A percentile compares a stretch with the other conserved stretches of the same genome.
phyloP scores from a whole-genome alignment of 2,329 filamentous ascomycete genomes.

The Cladophialophora carrionii region DNA sequence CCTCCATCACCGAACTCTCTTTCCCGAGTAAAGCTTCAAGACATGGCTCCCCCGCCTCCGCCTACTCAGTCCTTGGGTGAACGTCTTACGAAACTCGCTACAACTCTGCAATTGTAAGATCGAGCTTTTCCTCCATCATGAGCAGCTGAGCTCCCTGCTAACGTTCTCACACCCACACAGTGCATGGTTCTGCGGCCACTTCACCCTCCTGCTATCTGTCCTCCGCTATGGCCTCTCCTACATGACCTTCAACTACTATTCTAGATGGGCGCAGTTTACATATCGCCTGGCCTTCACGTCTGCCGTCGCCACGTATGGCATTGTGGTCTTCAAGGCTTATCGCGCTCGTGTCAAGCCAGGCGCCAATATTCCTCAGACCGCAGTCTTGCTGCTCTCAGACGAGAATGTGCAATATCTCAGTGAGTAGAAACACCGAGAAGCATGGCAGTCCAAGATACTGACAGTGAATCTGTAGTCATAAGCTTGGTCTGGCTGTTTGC shows the following conservation, averaged over 20 bases:
- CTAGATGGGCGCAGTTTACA: constrained; percentile 73
- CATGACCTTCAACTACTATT: constrained; percentile 84
- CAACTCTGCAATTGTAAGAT: constrained; percentile 76
- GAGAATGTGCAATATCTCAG: constrained; percentile 98
- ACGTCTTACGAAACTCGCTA: constrained; percentile 74
- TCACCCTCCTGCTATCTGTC: constrained; percentile 81
- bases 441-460: constrained; percentile 13
- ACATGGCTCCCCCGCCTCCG: constrained; percentile 75
- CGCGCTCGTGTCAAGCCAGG: constrained; percentile 72
- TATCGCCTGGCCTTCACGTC: constrained; percentile 91
- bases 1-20: constrained; percentile 9
- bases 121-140: neutral
- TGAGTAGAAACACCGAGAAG: constrained; percentile 55
- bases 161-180: constrained; percentile 52
- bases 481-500: constrained; percentile 92
- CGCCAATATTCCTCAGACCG: constrained; percentile 46
- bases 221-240: constrained; percentile 83
- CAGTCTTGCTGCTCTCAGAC: constrained; percentile 72
- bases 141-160: neutral
- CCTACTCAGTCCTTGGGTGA: constrained; percentile 71
- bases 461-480: constrained; percentile 65
- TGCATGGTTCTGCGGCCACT: constrained; percentile 62
- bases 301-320: constrained; percentile 90
- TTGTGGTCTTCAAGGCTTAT: constrained; percentile 98
- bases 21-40: constrained; percentile 25